A percentile compares a stretch with the other conserved stretches of the same genome.
phyloP scores from a whole-genome alignment of 495 filamentous ascomycete species.

The Halenospora varia region DNA sequence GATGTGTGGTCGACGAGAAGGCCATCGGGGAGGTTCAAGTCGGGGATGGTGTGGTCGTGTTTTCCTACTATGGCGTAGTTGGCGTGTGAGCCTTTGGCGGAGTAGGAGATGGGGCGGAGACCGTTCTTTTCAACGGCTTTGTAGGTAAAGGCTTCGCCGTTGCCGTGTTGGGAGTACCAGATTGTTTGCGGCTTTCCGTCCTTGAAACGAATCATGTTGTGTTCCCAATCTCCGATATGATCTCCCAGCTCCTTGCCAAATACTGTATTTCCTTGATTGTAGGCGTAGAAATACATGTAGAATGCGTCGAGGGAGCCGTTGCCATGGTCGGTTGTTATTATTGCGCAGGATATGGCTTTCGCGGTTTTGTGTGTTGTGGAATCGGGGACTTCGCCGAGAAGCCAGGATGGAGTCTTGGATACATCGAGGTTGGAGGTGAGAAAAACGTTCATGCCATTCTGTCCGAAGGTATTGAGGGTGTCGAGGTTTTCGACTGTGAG shows the following conservation, averaged over 20 bases:
- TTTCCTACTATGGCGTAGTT: conserved; percentile 83
- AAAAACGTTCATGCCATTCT: conserved; percentile 39
- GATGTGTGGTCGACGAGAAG: conserved; percentile 86
- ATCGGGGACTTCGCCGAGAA: conserved; percentile 25
- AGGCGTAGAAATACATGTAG: conserved; percentile 99
- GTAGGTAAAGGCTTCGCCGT: conserved; percentile 81
- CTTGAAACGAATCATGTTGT: conserved; percentile 88
- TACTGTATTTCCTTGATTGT: conserved; percentile 91
- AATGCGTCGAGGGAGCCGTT: conserved; percentile 79
- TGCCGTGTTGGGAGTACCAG: conserved; percentile 84
- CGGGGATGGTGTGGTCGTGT: conserved; percentile 49
- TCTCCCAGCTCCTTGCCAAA: conserved; percentile 89
- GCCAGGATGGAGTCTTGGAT: conserved; percentile 21
- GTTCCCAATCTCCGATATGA: conserved; percentile 97
- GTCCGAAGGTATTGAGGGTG: conserved; percentile 42
- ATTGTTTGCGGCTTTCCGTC: conserved; percentile 74
- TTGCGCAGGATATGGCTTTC: conserved; percentile 20
- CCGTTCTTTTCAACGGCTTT: conserved; percentile 72
- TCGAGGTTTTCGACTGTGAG: conserved; percentile 61
- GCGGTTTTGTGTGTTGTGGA: conserved; percentile 21
- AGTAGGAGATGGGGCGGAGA: conserved; percentile 75
- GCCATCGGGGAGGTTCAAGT: conserved; percentile 82
- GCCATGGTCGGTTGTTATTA: conserved; percentile 26
- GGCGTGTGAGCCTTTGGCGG: conserved; percentile 85
- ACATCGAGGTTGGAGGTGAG: conserved; percentile 28